Conservation (phyloP, 2,329 filamentous ascomycete genomes). For the Ceratocystis alfenasii region DNA sequence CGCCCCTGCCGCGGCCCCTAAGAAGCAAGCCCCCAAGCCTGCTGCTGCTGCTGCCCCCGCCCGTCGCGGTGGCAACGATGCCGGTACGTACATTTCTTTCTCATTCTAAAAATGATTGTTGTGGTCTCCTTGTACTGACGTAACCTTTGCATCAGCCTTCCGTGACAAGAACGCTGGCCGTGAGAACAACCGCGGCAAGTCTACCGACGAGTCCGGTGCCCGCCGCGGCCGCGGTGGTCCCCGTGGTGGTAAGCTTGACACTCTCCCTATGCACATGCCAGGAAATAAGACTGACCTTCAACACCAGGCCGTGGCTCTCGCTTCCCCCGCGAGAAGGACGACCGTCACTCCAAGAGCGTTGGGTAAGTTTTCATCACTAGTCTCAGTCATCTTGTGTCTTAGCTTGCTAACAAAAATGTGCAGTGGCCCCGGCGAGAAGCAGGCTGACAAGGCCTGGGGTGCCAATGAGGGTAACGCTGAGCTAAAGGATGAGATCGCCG, state of each 20-base stretch:
- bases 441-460: slow-evolving; percentile 83
- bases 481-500: slow-evolving; percentile 82
- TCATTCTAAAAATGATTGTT: too few species aligned
- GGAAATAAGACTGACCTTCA: neutral
- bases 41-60: slow-evolving; percentile 43
- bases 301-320: slow-evolving; percentile 42
- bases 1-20: slow-evolving; percentile 55
- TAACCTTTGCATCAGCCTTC: slow-evolving; percentile 50
- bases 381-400: neutral
- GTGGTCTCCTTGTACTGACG: too few species aligned
- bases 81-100: slow-evolving; percentile 51
- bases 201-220: slow-evolving; percentile 55
- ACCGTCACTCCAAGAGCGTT: slow-evolving; percentile 41
- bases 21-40: slow-evolving; percentile 82
- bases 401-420: slow-evolving; percentile 24
- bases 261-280: neutral
- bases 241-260: slow-evolving; percentile 40
- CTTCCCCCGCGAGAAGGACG: slow-evolving; percentile 42
- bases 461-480: slow-evolving; percentile 69
- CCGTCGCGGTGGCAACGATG: slow-evolving; percentile 64
- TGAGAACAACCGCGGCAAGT: slow-evolving; percentile 69
- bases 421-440: slow-evolving; percentile 63
- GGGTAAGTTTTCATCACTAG: slow-evolving; percentile 33
- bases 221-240: slow-evolving; percentile 48
- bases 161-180: slow-evolving; percentile 75